These are phyloP conservation scores for Nannochloris sp. DNA, from an alignment of 139 green algal genomes.

Conservation along the genomic window DNA sequence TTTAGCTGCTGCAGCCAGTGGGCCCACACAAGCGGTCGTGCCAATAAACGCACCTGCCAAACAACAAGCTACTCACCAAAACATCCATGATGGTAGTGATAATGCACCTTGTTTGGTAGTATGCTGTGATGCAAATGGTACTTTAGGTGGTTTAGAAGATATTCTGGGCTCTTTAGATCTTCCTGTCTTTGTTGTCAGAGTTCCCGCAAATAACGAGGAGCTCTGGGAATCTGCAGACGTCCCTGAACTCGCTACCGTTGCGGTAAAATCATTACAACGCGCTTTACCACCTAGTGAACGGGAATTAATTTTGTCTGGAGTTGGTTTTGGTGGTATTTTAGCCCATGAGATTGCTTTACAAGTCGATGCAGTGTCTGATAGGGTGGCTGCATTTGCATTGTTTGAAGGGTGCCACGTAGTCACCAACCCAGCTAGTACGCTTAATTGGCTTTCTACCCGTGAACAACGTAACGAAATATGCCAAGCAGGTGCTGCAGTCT, in stretches of 20 bases:
- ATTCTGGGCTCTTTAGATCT: conserved; percentile 18
- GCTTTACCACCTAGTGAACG: neutral
- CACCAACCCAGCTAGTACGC: neutral
- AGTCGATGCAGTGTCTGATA: conserved; percentile 15
- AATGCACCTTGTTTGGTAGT: conserved; percentile 20
- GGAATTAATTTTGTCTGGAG: conserved; percentile 37
- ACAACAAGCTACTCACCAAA: neutral
- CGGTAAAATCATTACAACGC: conserved; percentile 9
- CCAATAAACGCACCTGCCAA: conserved; percentile 13
- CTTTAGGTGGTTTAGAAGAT: conserved; percentile 23
- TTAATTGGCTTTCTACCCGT: conserved; percentile 7
- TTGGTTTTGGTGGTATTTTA: conserved; percentile 48
- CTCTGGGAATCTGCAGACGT: conserved; percentile 16
- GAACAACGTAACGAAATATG: conserved; percentile 6
- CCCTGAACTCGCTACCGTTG: conserved; percentile 28
- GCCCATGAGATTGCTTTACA: conserved; percentile 64
- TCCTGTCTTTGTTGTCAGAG: conserved; percentile 17
- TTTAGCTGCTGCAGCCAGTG: neutral
- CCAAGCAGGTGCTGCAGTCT: conserved; percentile 17
- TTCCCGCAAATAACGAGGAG: conserved; percentile 13
- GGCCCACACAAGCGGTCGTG: neutral
- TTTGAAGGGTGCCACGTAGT: conserved; percentile 16
- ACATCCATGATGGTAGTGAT: neutral
- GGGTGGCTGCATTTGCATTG: conserved; percentile 48
- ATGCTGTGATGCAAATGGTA: conserved; percentile 30